Evolutionary conservation across 305 asterid genomes (phyloP), one percentile per base, ranked within the genome.

Genomic region (Fraxinus ornus): DNA sequence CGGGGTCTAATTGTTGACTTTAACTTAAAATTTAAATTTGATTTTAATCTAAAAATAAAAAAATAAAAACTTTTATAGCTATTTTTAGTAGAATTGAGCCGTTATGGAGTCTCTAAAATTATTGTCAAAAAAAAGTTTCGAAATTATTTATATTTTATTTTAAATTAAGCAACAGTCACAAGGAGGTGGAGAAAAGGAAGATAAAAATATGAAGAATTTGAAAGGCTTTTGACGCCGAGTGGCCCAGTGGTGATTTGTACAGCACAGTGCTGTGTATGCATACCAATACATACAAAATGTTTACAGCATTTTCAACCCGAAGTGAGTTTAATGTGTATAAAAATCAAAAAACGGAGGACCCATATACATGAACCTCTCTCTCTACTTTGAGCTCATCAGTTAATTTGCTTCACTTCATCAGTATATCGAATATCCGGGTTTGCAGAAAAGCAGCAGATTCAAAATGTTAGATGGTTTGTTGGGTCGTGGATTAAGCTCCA

Each of bases 401-500:
- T 81, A 15, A 57, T 74, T 26, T 75, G 22, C 81, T 74, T 79
- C 55, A 75, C 85, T 86, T 77, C 76, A n/a, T 52, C 70, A 28
- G 80, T 83, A 49, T 74, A 78, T 76, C 75, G 60, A 57, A 41
- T 70, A 22, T 75, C 76, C 80, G 28, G 15, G 80, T 75, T 76
- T 80, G 89, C 82, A 85, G 87, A 79, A 77, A 78, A 35, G 22
- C 71, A 22, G 64, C 82, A 82, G 85, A 85, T 89, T 87, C 89
- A 81, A 88, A 83, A 95, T 95, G 98, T 94, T 95, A 78, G 98
- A 95, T 90, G 98, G 98, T 37, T 82, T 95, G 19, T 84, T 95
- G 57, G 92, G 91, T 87, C 94, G 97, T 75, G 93, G 94, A n/a
- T 95, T 95, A 89, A 92, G 90, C 88, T 90, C 90, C 84, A 95